A percentile compares a stretch with the other conserved stretches of the same genome.
These are phyloP conservation scores for Gynostemma pentaphyllum DNA, from an alignment of 306 rosid genomes.

Conservation along the genomic window DNA sequence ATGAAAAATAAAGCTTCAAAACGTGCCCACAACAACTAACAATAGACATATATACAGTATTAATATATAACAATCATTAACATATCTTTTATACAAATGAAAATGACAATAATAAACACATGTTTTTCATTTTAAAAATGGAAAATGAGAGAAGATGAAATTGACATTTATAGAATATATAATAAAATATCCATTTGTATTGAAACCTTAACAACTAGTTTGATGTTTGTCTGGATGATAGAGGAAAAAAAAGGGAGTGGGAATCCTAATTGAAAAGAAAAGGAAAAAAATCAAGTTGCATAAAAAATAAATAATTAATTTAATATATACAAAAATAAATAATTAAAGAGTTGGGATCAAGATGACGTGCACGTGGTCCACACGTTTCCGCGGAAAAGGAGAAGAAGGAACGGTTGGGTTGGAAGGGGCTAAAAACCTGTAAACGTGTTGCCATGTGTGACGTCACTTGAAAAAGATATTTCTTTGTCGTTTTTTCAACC, in stretches of 20 bases:
- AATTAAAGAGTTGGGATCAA: background rate
- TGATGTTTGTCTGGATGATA: no score
- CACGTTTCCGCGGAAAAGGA: slow-evolving; percentile 4
- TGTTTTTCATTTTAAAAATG: background rate
- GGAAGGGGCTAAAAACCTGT: background rate
- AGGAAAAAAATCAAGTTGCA: background rate
- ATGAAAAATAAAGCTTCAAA: no score
- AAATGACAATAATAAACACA: background rate
- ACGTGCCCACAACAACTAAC: no score
- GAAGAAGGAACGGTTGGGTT: background rate
- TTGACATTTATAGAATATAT: background rate
- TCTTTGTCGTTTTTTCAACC: background rate
- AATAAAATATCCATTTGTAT: no score
- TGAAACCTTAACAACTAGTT: no score
- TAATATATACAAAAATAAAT: no score
- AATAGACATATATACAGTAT: no score
- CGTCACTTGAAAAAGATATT: background rate
- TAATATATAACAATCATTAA: no score
- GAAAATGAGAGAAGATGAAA: background rate
- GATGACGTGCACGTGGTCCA: slow-evolving; percentile 1
- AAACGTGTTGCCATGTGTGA: slow-evolving; percentile 5
- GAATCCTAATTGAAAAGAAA: no score
- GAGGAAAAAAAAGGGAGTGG: no score
- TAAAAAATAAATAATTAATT: no score
- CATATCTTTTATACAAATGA: no score